Conservation (phyloP, 2,329 filamentous ascomycete species). For the Diplodia mutila region DNA sequence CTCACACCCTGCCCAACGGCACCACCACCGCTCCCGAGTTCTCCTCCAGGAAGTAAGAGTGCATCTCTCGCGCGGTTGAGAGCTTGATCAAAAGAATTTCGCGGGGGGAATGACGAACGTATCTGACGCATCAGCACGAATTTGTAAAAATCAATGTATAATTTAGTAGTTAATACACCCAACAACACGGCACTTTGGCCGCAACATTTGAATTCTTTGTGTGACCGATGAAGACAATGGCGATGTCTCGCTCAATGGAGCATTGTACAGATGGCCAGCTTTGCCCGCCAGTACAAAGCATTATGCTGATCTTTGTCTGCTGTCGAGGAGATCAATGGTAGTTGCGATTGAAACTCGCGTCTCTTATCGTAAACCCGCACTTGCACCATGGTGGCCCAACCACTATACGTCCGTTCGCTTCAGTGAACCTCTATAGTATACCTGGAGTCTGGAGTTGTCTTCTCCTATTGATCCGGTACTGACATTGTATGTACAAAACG, state of each 20-base stretch:
- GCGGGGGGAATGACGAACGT: not conserved
- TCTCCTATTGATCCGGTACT: too few species aligned
- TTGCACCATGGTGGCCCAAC: too few species aligned
- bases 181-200: not conserved
- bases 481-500: too few species aligned
- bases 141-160: not conserved
- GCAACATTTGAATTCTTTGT: not conserved
- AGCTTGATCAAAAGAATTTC: not conserved
- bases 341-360: too few species aligned
- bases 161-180: not conserved
- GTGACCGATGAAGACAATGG: not conserved
- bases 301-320: too few species aligned
- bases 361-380: too few species aligned
- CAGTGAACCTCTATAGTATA: too few species aligned
- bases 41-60: not conserved
- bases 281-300: too few species aligned
- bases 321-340: too few species aligned
- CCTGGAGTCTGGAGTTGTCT: too few species aligned
- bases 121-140: not conserved
- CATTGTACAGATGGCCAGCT: too few species aligned
- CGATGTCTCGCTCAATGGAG: not conserved
- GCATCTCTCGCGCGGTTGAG: not conserved
- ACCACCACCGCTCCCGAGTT: not conserved
- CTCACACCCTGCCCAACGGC: constrained; percentile 6
- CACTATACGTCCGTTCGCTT: too few species aligned